phyloP scores from a whole-genome alignment of 257 asterid genomes.

The Cordia subcordata region DNA sequence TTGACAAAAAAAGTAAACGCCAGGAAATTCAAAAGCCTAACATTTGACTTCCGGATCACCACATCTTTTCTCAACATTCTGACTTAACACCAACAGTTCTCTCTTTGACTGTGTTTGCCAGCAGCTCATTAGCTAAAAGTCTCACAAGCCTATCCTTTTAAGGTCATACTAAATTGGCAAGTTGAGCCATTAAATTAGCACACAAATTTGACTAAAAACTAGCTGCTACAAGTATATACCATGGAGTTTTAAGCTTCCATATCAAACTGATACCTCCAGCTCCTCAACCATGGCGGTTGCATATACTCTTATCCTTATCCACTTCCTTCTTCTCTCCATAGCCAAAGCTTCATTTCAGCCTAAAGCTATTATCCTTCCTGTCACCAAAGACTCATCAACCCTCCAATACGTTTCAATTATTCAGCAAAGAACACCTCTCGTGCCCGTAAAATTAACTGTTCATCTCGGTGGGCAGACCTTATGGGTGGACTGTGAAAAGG shows the following conservation, averaged over 20 bases:
- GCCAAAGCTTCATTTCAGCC: slow-evolving; percentile 15
- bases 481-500: slow-evolving; percentile 30
- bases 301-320: neutral
- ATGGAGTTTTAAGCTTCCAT: neutral
- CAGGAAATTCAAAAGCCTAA: neutral
- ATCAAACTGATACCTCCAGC: neutral
- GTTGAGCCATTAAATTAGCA: neutral
- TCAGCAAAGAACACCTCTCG: slow-evolving; percentile 29
- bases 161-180: neutral
- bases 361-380: slow-evolving; percentile 22
- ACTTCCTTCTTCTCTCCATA: neutral
- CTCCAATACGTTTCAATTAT: slow-evolving; percentile 16
- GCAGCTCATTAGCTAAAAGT: neutral
- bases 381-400: slow-evolving; percentile 22
- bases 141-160: neutral
- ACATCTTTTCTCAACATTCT: neutral
- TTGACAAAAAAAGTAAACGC: neutral
- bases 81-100: neutral
- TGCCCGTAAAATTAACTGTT: slow-evolving; percentile 19
- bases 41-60: neutral
- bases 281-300: slow-evolving; percentile 6
- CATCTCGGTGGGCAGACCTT: slow-evolving; percentile 34
- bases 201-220: neutral
- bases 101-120: neutral
- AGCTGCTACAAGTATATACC: neutral